A percentile compares a stretch with the other conserved stretches of the same genome.
phyloP scores from a whole-genome alignment of 179 eudicot genomes.

The Monotropa hypopitys region DNA sequence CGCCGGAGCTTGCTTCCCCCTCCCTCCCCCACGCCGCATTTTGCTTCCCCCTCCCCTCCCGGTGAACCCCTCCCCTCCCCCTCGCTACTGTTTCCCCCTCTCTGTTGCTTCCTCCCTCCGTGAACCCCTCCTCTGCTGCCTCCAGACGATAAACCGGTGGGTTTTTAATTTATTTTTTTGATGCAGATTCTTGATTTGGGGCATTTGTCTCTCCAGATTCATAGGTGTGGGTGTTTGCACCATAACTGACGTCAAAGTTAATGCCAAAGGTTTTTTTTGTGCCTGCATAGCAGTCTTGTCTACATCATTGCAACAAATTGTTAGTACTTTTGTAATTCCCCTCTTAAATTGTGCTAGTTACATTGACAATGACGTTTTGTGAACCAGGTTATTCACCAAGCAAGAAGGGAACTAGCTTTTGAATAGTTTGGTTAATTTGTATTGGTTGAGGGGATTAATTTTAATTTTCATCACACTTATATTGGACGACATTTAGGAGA shows the following conservation, averaged over 20 bases:
- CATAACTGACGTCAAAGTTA: conserved; percentile 65
- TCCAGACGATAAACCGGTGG: no score
- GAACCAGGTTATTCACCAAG: not conserved
- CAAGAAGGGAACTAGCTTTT: not conserved
- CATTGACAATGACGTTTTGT: not conserved
- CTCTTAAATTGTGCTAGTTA: not conserved
- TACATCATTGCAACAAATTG: conserved; percentile 78
- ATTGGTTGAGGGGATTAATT: conserved; percentile 4
- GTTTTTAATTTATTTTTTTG: no score
- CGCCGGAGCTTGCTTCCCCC: no score
- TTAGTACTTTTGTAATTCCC: conserved; percentile 24
- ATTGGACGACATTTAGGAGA: not conserved
- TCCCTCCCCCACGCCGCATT: no score
- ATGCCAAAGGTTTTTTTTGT: conserved; percentile 66
- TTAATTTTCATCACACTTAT: not conserved
- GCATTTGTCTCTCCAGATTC: no score
- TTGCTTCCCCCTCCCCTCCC: no score
- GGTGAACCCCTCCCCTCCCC: no score
- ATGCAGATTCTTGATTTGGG: no score
- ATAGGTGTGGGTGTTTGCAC: conserved; percentile 81
- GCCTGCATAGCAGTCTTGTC: conserved; percentile 59
- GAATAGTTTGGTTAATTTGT: not conserved
- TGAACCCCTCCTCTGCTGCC: no score
- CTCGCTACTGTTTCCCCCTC: no score
- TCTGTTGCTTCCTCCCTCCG: no score